These are phyloP conservation scores for Talaromyces pinophilus DNA, from an alignment of 2,329 filamentous ascomycete species.

Conservation along the genomic window DNA sequence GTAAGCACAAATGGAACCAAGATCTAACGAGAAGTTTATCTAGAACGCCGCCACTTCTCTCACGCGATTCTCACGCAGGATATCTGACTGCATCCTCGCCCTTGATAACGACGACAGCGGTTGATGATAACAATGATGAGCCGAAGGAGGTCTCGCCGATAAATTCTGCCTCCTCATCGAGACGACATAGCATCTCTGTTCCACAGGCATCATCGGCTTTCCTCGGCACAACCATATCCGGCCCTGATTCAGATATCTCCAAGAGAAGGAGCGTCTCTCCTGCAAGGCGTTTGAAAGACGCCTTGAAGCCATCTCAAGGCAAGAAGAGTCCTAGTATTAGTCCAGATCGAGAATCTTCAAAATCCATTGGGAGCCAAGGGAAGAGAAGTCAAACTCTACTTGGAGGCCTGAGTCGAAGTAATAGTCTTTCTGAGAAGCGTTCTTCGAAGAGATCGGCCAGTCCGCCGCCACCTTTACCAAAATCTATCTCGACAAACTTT, in stretches of 20 bases:
- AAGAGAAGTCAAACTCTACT: constrained; percentile 38
- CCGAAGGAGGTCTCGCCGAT: constrained; percentile 24
- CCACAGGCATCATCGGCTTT: constrained; percentile 46
- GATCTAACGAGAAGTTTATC: constrained; percentile 24
- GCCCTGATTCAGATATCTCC: constrained; percentile 38
- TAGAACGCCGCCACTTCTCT: constrained; percentile 52
- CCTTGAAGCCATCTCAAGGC: constrained; percentile 58
- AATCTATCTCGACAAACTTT: constrained; percentile 37
- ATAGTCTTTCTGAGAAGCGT: constrained; percentile 39
- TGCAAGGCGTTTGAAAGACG: constrained; percentile 69
- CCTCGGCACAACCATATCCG: constrained; percentile 32
- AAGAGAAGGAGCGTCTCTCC: constrained; percentile 67
- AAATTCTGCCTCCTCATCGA: constrained; percentile 33
- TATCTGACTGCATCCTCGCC: constrained; percentile 70
- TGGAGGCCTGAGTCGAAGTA: constrained; percentile 39
- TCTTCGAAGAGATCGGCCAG: constrained; percentile 32
- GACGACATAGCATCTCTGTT: constrained; percentile 35
- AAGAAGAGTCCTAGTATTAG: constrained; percentile 56
- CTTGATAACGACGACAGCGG: constrained; percentile 60
- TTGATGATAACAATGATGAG: constrained; percentile 40
- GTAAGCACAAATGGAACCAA: background rate
- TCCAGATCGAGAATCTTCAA: constrained; percentile 48
- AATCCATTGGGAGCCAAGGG: constrained; percentile 43
- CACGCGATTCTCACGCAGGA: constrained; percentile 66
- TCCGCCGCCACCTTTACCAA: constrained; percentile 37